Percentiles rank a stretch among this genome's conserved stretches.
These are phyloP conservation scores for Termitomyces sp. DNA, from an alignment of 768 basidiomycete genomes.

Conservation along the genomic window DNA sequence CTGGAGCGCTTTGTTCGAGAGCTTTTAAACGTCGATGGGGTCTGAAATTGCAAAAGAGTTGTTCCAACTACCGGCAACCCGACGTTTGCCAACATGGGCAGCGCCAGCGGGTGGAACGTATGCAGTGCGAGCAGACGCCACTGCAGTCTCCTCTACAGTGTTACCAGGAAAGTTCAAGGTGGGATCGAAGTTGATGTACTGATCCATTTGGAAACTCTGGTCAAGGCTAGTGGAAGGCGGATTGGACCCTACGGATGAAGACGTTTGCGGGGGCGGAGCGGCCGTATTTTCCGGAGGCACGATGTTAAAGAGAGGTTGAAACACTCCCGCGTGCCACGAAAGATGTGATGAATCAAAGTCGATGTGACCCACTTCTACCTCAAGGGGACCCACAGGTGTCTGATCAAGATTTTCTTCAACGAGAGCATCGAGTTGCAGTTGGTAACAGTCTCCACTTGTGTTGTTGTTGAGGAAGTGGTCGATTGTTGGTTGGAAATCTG, in stretches of 20 bases:
- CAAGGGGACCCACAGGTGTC: slow-evolving; percentile 8
- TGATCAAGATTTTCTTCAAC: slow-evolving; percentile 2
- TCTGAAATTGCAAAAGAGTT: slow-evolving; percentile 15
- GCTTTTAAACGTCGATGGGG: slow-evolving; percentile 20
- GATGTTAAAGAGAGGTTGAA: slow-evolving; percentile 3
- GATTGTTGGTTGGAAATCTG: slow-evolving; percentile 9
- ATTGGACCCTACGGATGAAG: background rate
- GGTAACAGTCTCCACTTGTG: slow-evolving; percentile 9
- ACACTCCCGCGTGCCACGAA: slow-evolving; percentile 2
- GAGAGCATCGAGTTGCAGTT: slow-evolving; percentile 8
- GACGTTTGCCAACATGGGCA: slow-evolving; percentile 38
- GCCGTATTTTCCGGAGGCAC: slow-evolving; percentile 3
- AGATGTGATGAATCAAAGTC: slow-evolving; percentile 8
- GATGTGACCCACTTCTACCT: slow-evolving; percentile 10
- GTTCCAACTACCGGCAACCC: slow-evolving; percentile 51
- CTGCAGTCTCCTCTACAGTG: slow-evolving; percentile 10
- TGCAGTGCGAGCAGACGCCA: slow-evolving; percentile 17
- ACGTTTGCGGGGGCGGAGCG: slow-evolving; percentile 6
- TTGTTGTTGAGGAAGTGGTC: slow-evolving; percentile 11
- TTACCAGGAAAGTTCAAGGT: slow-evolving; percentile 9
- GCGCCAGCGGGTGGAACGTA: slow-evolving; percentile 58
- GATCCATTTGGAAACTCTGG: slow-evolving; percentile 16
- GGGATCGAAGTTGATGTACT: slow-evolving; percentile 28
- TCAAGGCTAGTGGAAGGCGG: background rate
- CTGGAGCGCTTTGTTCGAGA: background rate